Evolutionary conservation across 2,329 filamentous ascomycete genomes (phyloP).

Genomic region (Beauveria pseudobassiana): DNA sequence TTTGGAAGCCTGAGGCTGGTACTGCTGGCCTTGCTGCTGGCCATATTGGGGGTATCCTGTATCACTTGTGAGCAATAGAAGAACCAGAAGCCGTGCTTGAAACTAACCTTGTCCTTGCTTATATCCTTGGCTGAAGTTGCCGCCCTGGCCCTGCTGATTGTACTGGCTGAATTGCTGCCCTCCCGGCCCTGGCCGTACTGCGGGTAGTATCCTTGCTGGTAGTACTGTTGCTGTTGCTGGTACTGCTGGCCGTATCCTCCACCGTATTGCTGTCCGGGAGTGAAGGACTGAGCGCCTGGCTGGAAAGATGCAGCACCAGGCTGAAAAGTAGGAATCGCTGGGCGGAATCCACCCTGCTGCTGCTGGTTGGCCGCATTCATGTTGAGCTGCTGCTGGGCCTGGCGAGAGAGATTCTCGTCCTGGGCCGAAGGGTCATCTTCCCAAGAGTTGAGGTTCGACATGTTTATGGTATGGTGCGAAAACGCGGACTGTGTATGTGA

Average conservation of each 20-base stretch:
- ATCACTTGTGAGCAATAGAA: constrained; percentile 13
- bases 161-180: constrained; percentile 35
- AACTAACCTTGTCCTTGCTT: constrained; percentile 36
- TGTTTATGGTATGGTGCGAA: constrained; percentile 31
- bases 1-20: constrained; percentile 34
- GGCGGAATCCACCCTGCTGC: constrained; percentile 43
- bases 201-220: constrained; percentile 49
- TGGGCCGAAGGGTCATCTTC: constrained; percentile 77
- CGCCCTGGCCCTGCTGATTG: constrained; percentile 40
- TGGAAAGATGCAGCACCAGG: constrained; percentile 65
- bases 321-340: constrained; percentile 63
- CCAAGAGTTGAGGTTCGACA: constrained; percentile 93
- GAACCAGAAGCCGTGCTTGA: constrained; percentile 17
- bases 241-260: constrained; percentile 50
- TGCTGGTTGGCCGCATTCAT: constrained; percentile 47
- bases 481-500: not conserved
- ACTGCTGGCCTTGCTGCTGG: constrained; percentile 37
- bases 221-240: constrained; percentile 47
- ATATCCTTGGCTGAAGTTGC: constrained; percentile 46
- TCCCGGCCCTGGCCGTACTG: constrained; percentile 40
- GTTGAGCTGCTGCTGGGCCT: constrained; percentile 69
- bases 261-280: constrained; percentile 49
- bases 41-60: constrained; percentile 47
- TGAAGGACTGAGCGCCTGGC: constrained; percentile 39
- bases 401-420: constrained; percentile 70